phyloP scores from a whole-genome alignment of 2,329 filamentous ascomycete species.

The Stachybotrys elegans region DNA sequence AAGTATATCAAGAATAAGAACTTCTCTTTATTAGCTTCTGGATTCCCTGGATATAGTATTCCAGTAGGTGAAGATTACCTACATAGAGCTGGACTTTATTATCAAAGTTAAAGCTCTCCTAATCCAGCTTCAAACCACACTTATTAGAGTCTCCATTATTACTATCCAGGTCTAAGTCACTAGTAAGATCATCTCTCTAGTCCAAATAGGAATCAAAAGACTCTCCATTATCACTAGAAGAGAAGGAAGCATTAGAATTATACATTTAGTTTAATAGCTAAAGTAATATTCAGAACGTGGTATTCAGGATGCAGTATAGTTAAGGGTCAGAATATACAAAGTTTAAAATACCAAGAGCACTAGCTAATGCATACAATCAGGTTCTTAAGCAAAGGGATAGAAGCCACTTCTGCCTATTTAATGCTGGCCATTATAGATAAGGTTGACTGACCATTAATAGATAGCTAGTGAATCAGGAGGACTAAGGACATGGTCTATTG shows the following conservation, averaged over 20 bases:
- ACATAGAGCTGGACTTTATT: constrained; percentile 11
- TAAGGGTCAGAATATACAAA: no score
- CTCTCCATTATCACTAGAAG: neutral
- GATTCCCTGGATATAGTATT: constrained; percentile 12
- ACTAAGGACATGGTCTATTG: no score
- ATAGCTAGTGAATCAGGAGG: no score
- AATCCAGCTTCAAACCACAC: neutral
- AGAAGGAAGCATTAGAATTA: neutral
- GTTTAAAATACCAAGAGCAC: no score
- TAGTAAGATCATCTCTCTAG: neutral
- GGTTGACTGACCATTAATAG: neutral
- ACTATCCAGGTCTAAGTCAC: neutral
- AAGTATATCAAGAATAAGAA: constrained; percentile 9
- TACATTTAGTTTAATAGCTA: neutral
- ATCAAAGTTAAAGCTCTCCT: constrained; percentile 4
- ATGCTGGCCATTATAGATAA: neutral
- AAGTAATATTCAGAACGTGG: neutral
- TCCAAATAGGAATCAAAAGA: neutral
- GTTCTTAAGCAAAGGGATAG: neutral
- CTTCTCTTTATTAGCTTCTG: constrained; percentile 10
- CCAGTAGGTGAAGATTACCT: constrained; percentile 10
- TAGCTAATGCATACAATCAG: neutral
- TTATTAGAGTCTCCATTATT: neutral
- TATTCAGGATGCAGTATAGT: neutral
- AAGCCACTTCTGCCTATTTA: neutral